Evolutionary conservation across 1,139 yeast genomes (phyloP).

Genomic region (Scheffersomyces quercinus): DNA sequence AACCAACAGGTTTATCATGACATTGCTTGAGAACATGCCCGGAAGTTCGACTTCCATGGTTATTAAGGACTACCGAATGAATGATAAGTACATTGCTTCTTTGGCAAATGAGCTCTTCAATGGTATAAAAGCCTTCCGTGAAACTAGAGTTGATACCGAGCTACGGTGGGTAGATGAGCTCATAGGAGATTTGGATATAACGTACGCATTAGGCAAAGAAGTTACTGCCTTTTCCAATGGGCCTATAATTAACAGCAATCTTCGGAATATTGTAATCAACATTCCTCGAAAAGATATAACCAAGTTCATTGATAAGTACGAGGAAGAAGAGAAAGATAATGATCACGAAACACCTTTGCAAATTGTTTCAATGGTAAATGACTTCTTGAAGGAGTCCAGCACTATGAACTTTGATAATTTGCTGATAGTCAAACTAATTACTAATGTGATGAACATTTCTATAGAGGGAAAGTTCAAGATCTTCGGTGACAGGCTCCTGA

Average conservation of each 20-base stretch:
- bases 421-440: conserved; percentile 19
- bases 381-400: conserved; percentile 19
- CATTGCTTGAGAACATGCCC: conserved; percentile 11
- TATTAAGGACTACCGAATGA: conserved; percentile 10
- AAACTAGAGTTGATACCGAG: conserved; percentile 2
- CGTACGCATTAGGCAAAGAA: conserved; percentile 4
- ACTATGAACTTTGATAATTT: conserved; percentile 22
- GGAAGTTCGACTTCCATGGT: conserved; percentile 9
- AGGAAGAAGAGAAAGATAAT: not conserved
- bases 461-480: conserved; percentile 22
- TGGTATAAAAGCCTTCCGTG: conserved; percentile 1
- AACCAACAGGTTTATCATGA: conserved; percentile 6
- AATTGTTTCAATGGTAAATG: conserved; percentile 10
- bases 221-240: not conserved
- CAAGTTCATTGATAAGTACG: conserved; percentile 7
- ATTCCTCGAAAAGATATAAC: conserved; percentile 23
- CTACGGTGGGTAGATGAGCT: conserved; percentile 6
- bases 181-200: conserved; percentile 13
- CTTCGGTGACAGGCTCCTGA: conserved; percentile 15
- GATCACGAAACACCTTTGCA: not conserved
- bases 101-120: conserved; percentile 10
- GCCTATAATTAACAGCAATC: conserved; percentile 12
- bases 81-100: conserved; percentile 7
- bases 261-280: conserved; percentile 24
- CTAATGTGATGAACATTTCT: conserved; percentile 20